Conservation (phyloP, 306 rosid species). For the Hippophae rhamnoides region DNA sequence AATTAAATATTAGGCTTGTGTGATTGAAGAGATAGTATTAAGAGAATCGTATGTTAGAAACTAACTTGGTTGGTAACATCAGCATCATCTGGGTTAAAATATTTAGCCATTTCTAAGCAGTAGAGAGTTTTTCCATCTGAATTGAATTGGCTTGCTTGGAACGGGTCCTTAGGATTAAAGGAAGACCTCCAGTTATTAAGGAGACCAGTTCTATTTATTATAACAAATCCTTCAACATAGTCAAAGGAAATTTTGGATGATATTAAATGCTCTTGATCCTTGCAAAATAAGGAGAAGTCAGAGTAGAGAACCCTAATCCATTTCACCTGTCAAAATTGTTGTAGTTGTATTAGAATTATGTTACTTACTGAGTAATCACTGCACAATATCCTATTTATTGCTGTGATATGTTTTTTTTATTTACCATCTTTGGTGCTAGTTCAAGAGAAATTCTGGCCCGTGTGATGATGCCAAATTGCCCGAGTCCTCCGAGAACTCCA, state of each 20-base stretch:
- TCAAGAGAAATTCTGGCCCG: slow-evolving; percentile 79
- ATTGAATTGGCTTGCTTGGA: slow-evolving; percentile 53
- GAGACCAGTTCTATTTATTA: slow-evolving; percentile 61
- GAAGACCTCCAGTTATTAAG: slow-evolving; percentile 88
- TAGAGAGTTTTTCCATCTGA: slow-evolving; percentile 69
- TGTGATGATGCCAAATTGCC: slow-evolving; percentile 93
- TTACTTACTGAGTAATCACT: neutral
- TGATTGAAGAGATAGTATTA: neutral
- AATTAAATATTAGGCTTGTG: neutral
- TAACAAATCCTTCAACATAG: slow-evolving; percentile 85
- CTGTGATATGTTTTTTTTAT: neutral
- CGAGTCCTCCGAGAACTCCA: slow-evolving; percentile 90
- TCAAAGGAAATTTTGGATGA: slow-evolving; percentile 60
- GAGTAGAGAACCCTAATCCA: slow-evolving; percentile 91
- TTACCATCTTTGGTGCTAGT: slow-evolving; percentile 78
- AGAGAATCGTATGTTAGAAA: neutral
- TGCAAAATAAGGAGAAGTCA: slow-evolving; percentile 55
- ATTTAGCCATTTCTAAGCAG: slow-evolving; percentile 81
- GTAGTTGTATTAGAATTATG: slow-evolving; percentile 8
- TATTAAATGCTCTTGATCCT: slow-evolving; percentile 78
- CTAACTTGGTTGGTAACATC: slow-evolving; percentile 52
- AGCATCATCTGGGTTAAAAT: slow-evolving; percentile 58
- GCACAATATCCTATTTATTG: slow-evolving; percentile 4
- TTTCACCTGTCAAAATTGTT: slow-evolving; percentile 51
- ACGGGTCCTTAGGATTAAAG: slow-evolving; percentile 63